A percentile compares a stretch with the other conserved stretches of the same genome.
These are phyloP conservation scores for Blastomyces percursus DNA, from an alignment of 2,329 filamentous ascomycete genomes.

Conservation along the genomic window DNA sequence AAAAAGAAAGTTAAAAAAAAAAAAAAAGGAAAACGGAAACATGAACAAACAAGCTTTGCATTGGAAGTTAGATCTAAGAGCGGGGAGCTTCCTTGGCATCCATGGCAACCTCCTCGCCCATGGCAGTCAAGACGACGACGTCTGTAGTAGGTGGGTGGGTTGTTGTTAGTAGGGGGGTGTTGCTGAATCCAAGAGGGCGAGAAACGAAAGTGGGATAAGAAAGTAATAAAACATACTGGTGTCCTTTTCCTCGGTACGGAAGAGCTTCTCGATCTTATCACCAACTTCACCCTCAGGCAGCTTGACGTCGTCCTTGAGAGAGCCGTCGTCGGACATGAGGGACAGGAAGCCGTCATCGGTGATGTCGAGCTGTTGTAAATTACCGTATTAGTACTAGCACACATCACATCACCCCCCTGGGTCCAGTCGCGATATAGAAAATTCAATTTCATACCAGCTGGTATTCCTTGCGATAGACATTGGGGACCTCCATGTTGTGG, in stretches of 20 bases:
- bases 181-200: not conserved
- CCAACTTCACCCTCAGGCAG: slow-evolving; percentile 81
- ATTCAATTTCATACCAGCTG: slow-evolving; percentile 64
- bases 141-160: slow-evolving; percentile 40
- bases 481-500: slow-evolving; percentile 77
- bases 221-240: slow-evolving; percentile 58
- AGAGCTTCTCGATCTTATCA: slow-evolving; percentile 72
- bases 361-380: slow-evolving; percentile 62
- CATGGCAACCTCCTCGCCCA: slow-evolving; percentile 88
- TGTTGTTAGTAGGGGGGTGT: too few species aligned
- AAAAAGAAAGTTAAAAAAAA: not conserved
- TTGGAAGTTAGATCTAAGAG: not conserved
- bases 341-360: slow-evolving; percentile 90
- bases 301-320: slow-evolving; percentile 91
- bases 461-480: slow-evolving; percentile 82
- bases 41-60: not conserved
- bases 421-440: not conserved
- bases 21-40: not conserved
- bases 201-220: not conserved
- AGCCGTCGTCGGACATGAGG: slow-evolving; percentile 78
- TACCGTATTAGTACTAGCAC: not conserved
- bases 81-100: slow-evolving; percentile 83
- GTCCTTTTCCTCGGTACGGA: slow-evolving; percentile 77
- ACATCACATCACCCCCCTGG: not conserved
- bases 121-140: slow-evolving; percentile 84